Evolutionary conservation across 108 stramenopile genomes (phyloP).

Genomic region (Stephanodiscus triporus): DNA sequence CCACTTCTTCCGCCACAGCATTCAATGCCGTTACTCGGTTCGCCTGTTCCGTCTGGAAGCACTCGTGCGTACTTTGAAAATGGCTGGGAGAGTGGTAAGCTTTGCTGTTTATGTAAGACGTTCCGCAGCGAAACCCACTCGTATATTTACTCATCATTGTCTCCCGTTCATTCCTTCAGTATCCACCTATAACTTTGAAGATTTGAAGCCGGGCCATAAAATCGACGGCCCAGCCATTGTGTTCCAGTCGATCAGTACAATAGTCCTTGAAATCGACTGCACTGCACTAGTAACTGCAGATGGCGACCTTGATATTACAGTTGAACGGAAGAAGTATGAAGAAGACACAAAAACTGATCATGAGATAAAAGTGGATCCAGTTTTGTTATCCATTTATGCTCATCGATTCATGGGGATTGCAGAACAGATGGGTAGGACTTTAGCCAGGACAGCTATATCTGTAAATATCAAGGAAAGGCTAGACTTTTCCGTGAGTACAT

Average conservation of each 20-base stretch:
- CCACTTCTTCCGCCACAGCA: conserved; percentile 53
- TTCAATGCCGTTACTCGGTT: conserved; percentile 38
- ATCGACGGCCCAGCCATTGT: conserved; percentile 93
- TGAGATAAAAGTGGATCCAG: conserved; percentile 82
- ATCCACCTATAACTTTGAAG: conserved; percentile 88
- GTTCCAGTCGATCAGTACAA: conserved; percentile 92
- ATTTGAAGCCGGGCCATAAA: conserved; percentile 75
- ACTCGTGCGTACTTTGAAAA: conserved; percentile 90
- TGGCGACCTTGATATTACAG: conserved; percentile 92
- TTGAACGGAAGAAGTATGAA: conserved; percentile 41
- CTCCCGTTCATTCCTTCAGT: conserved; percentile 46
- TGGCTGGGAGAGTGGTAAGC: conserved; percentile 68
- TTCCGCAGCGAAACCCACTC: not conserved
- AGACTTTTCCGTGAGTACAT: conserved; percentile 75
- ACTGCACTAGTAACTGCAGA: conserved; percentile 82
- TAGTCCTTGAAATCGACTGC: conserved; percentile 94
- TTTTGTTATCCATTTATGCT: conserved; percentile 91
- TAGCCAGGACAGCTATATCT: conserved; percentile 93
- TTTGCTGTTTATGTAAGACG: not conserved
- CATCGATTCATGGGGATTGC: conserved; percentile 99
- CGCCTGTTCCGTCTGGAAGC: conserved; percentile 61
- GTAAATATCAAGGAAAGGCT: conserved; percentile 99
- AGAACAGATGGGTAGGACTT: conserved; percentile 98
- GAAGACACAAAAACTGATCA: conserved; percentile 24
- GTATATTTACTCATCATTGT: not conserved